phyloP scores from a whole-genome alignment of 1,284 basidiomycete species.

The Heterobasidion annosum region DNA sequence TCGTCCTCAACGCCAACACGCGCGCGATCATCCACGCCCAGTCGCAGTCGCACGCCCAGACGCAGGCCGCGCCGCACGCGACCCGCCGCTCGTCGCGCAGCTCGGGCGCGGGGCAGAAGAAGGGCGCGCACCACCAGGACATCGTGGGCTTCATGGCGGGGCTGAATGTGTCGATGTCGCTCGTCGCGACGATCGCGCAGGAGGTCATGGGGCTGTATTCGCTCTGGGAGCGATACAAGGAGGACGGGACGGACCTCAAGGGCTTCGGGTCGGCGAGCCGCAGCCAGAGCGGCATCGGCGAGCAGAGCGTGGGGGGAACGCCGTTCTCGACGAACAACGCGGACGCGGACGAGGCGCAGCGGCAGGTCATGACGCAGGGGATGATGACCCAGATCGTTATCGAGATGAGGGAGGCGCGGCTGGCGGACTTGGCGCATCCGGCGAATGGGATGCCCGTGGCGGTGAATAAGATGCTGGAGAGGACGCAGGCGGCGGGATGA shows the following conservation, averaged over 20 bases:
- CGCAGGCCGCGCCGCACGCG: constrained; percentile 15
- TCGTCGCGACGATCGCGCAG: constrained; percentile 83
- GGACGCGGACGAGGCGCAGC: constrained; percentile 18
- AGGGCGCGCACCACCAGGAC: constrained; percentile 36
- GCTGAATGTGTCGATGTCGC: constrained; percentile 77
- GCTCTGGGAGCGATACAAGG: constrained; percentile 77
- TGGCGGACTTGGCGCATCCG: constrained; percentile 53
- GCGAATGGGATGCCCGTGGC: constrained; percentile 36
- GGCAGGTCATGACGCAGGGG: constrained; percentile 37
- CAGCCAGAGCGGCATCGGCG: constrained; percentile 9
- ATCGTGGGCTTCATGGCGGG: constrained; percentile 78
- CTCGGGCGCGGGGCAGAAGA: constrained; percentile 23
- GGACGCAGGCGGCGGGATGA: constrained; percentile 53
- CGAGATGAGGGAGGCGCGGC: constrained; percentile 60
- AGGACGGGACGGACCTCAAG: constrained; percentile 29
- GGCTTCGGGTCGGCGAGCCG: constrained; percentile 5
- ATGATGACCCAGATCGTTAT: constrained; percentile 46
- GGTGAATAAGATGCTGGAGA: constrained; percentile 62
- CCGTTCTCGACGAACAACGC: constrained; percentile 17
- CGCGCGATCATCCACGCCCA: constrained; percentile 28
- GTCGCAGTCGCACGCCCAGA: constrained; percentile 7
- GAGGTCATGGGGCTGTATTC: constrained; percentile 88
- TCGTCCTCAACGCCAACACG: constrained; percentile 57
- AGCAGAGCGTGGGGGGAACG: constrained; percentile 13
- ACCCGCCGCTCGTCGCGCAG: constrained; percentile 48